These are phyloP conservation scores for Geotrichum fermentans DNA, from an alignment of 1,139 yeast species.

Conservation along the genomic window DNA sequence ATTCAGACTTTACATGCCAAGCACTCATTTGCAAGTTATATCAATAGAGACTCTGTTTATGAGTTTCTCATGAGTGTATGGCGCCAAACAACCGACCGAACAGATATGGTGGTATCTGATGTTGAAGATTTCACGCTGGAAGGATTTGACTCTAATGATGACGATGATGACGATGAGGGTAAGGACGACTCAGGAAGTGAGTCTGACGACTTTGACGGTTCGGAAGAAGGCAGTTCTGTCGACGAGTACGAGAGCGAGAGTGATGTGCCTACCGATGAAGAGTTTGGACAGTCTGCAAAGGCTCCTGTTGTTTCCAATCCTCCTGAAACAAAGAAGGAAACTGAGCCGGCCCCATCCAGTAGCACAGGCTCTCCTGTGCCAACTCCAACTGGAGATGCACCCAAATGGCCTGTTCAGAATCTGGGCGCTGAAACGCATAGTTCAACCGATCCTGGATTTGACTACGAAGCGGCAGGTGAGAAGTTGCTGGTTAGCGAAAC, in stretches of 20 bases:
- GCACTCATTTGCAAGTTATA: constrained; percentile 78
- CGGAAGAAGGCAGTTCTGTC: constrained; percentile 22
- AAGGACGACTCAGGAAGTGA: constrained; percentile 25
- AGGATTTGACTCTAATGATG: not conserved
- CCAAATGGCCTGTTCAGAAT: constrained; percentile 36
- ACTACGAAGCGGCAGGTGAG: constrained; percentile 52
- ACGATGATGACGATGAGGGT: constrained; percentile 8
- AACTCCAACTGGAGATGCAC: not conserved
- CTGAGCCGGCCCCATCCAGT: not conserved
- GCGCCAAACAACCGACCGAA: constrained; percentile 31
- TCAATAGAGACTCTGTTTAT: constrained; percentile 73
- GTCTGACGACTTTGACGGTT: constrained; percentile 23
- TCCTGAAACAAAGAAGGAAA: not conserved
- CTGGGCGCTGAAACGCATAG: constrained; percentile 56
- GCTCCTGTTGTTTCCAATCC: not conserved
- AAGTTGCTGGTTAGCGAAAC: constrained; percentile 58
- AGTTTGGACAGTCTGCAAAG: constrained; percentile 25
- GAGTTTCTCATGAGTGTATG: constrained; percentile 51
- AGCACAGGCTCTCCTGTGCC: not conserved
- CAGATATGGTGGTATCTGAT: not conserved
- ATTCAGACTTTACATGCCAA: constrained; percentile 61
- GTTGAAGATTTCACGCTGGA: not conserved
- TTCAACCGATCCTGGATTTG: constrained; percentile 49
- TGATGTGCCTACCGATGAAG: constrained; percentile 22
- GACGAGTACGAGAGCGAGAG: constrained; percentile 5